Evolutionary conservation across 2,329 filamentous ascomycete genomes (phyloP), one percentile per base, ranked within the genome.

Genomic region (Verticillium klebahnii): DNA sequence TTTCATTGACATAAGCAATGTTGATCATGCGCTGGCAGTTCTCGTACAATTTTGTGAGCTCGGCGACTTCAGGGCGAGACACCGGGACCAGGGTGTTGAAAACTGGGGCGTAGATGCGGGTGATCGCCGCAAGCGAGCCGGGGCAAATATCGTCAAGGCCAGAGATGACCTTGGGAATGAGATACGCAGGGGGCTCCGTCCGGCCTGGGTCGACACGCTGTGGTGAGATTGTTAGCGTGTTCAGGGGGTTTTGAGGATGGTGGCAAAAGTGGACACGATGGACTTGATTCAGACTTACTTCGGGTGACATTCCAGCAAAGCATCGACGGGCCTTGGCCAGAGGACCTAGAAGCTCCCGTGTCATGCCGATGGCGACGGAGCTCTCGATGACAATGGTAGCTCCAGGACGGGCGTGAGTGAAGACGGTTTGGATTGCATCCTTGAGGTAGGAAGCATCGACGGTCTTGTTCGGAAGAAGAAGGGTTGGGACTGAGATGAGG

Each of bases 41-140:
- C 63, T 85, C 82, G 67, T 84, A 85, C 14, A 85, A 71, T 70
- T 85, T 85, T 64, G 78, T 82, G 80, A 85, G 84, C 69, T 85
- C 83, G 1, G 83, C 83, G 1, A 84, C 81, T 66, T 85, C 83
- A 1, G 82, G 82, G 34, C 70, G 72, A 12, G 80, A 81, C 34
- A 85, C 82, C 0, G 78, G 74, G 7, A 84, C 73, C 6, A 85
- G 72, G 0, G 70, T 68, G 58, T 82, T 73, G 64, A 84, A 85
- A 1, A 78, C 79, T n/a, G 70, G 67, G 2, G 72, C 72, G 68
- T 85, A 85, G 4, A 85, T 69, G 7, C 69, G 66, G 7, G 69
- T 63, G 60, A 85, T 83, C 37, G 74, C 71, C 9, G 75, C 67
- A 2, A 82, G 70, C 0, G 82, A 82, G 12, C 76, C 77, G 0